Evolutionary conservation across 768 basidiomycete species (phyloP).

Genomic region (Dentipellis fragilis): DNA sequence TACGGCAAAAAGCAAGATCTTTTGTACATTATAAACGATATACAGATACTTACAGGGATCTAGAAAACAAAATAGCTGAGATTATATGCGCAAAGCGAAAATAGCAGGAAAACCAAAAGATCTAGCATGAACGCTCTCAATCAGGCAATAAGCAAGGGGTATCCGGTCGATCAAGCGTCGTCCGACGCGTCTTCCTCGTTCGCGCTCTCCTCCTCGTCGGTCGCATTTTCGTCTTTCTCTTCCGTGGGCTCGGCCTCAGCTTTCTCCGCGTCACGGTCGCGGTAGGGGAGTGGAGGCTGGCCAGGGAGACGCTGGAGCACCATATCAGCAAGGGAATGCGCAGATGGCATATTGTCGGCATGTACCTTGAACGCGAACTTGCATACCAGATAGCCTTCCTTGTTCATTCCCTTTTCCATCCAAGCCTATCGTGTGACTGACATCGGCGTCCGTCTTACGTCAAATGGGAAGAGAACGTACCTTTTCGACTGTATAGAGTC

Average conservation of each 20-base stretch:
- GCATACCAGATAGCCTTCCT: constrained; percentile 69
- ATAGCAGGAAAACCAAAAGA: too few species aligned
- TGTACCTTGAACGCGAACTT: constrained; percentile 74
- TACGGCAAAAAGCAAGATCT: too few species aligned
- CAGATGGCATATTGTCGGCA: not conserved
- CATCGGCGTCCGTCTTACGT: not conserved
- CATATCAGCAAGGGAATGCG: not conserved
- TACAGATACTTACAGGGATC: too few species aligned
- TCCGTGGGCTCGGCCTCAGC: constrained; percentile 13
- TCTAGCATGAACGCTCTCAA: too few species aligned
- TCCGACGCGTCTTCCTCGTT: not conserved
- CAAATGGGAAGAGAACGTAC: constrained; percentile 22
- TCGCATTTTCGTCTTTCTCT: constrained; percentile 7
- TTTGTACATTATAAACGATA: too few species aligned
- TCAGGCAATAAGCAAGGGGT: too few species aligned
- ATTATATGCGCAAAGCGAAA: too few species aligned
- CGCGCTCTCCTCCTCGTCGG: constrained; percentile 6
- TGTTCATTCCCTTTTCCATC: constrained; percentile 63
- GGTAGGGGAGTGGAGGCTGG: constrained; percentile 41
- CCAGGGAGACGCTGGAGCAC: constrained; percentile 39
- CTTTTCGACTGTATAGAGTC: constrained; percentile 73
- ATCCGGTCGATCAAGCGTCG: too few species aligned
- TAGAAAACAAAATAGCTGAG: too few species aligned
- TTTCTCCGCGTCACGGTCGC: constrained; percentile 16
- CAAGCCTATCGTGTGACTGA: constrained; percentile 40